Conservation (phyloP, 345 rosid genomes). For the Brassica juncea region DNA sequence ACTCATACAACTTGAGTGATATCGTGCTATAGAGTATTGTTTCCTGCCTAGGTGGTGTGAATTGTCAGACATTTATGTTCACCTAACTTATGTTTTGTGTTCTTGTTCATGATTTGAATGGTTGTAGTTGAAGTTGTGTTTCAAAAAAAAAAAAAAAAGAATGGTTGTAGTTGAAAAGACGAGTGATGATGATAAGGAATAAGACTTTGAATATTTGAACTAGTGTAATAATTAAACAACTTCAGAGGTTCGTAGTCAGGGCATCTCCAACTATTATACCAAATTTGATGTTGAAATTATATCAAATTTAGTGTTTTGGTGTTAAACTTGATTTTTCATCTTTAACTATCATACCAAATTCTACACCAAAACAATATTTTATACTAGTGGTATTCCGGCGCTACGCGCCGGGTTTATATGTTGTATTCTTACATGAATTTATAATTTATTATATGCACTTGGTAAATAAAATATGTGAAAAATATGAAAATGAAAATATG, state of each 20-base stretch:
- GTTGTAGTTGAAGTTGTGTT: not conserved
- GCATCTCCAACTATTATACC: too few relatives aligned
- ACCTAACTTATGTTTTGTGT: constrained; percentile 2
- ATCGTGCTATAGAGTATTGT: constrained; percentile 14
- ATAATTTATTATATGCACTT: too few relatives aligned
- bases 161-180: constrained; percentile 1
- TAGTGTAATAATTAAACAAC: not conserved
- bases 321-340: too few relatives aligned
- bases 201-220: not conserved
- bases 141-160: not conserved
- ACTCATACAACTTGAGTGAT: constrained; percentile 9
- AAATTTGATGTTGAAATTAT: too few relatives aligned
- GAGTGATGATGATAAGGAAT: not conserved
- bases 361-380: too few relatives aligned
- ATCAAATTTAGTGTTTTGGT: too few relatives aligned
- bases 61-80: constrained; percentile 10
- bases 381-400: too few relatives aligned
- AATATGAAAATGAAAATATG: too few relatives aligned
- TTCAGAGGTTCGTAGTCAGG: not conserved
- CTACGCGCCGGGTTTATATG: too few relatives aligned
- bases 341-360: too few relatives aligned
- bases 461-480: too few relatives aligned
- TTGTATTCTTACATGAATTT: too few relatives aligned
- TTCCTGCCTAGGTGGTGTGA: constrained; percentile 19
- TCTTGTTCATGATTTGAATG: constrained; percentile 23